Evolutionary conservation across 2,329 filamentous ascomycete genomes (phyloP).

Genomic region (Monosporascus sp.): DNA sequence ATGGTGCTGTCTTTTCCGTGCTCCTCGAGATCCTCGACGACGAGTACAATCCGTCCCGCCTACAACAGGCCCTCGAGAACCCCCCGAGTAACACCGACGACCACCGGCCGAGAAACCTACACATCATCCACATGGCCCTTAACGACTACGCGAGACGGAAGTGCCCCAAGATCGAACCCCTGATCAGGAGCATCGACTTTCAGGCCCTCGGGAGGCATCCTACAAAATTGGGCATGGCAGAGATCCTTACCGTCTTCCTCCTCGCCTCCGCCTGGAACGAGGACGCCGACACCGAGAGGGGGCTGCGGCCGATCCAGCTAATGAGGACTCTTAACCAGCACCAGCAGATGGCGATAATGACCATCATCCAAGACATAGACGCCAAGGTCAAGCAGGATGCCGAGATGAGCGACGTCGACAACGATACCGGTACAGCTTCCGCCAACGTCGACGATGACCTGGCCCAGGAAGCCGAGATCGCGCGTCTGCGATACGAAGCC

Average conservation of each 20-base stretch:
- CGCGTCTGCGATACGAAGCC: slow-evolving; percentile 43
- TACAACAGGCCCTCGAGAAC: slow-evolving; percentile 37
- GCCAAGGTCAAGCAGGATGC: slow-evolving; percentile 29
- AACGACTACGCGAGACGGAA: slow-evolving; percentile 50
- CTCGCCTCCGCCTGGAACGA: slow-evolving; percentile 54
- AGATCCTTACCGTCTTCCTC: slow-evolving; percentile 56
- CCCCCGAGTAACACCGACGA: slow-evolving; percentile 41
- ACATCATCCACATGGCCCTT: slow-evolving; percentile 49
- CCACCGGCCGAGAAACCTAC: slow-evolving; percentile 38
- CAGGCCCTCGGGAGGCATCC: slow-evolving; percentile 53
- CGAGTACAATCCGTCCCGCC: slow-evolving; percentile 48
- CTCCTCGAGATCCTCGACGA: slow-evolving; percentile 54
- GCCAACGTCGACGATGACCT: slow-evolving; percentile 44
- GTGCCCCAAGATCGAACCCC: slow-evolving; percentile 44
- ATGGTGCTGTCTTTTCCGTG: slow-evolving; percentile 49
- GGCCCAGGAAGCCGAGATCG: slow-evolving; percentile 51
- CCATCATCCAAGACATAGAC: slow-evolving; percentile 19
- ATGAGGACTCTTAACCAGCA: slow-evolving; percentile 38
- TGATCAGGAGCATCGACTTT: slow-evolving; percentile 50
- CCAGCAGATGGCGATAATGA: slow-evolving; percentile 17
- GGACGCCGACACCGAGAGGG: slow-evolving; percentile 46
- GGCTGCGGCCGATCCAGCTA: slow-evolving; percentile 41
- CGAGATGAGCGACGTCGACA: slow-evolving; percentile 25
- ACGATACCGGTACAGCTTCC: slow-evolving; percentile 19
- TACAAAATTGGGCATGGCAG: slow-evolving; percentile 44